Evolutionary conservation across 2,329 filamentous ascomycete genomes (phyloP).

Genomic region (Stagonosporopsis vannaccii): DNA sequence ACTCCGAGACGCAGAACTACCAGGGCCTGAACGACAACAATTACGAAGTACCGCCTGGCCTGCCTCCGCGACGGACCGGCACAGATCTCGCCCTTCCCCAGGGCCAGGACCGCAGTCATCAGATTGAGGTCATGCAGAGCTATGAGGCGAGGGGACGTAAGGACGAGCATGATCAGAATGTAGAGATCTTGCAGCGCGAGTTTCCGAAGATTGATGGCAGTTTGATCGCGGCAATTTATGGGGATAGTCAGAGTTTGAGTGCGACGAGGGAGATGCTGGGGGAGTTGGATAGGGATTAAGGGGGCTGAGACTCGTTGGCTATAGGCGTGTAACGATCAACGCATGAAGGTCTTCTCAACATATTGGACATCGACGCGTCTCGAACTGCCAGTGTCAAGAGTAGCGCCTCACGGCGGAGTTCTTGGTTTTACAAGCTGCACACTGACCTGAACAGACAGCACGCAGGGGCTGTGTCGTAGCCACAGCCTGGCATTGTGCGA

Average conservation of each 20-base stretch:
- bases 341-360: background rate
- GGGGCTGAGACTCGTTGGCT: background rate
- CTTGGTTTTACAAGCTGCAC: no score
- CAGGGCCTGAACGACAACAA: slow-evolving; percentile 19
- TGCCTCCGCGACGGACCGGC: slow-evolving; percentile 39
- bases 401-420: no score
- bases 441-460: no score
- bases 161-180: slow-evolving; percentile 51
- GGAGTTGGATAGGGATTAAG: slow-evolving; percentile 40
- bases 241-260: slow-evolving; percentile 51
- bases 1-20: slow-evolving; percentile 18
- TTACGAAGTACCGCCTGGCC: slow-evolving; percentile 29
- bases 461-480: no score
- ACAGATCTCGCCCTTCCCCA: slow-evolving; percentile 51
- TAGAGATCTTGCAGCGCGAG: slow-evolving; percentile 52
- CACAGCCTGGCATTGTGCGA: no score
- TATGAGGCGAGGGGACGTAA: slow-evolving; percentile 45
- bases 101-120: slow-evolving; percentile 52
- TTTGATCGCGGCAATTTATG: slow-evolving; percentile 56
- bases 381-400: background rate
- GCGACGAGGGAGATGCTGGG: slow-evolving; percentile 56
- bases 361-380: background rate
- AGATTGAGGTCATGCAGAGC: slow-evolving; percentile 53
- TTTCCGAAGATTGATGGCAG: slow-evolving; percentile 55
- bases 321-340: background rate